Base-by-base conservation (phyloP, 2,329 filamentous ascomycete genomes). In the Fonsecaea multimorphosa region DNA sequence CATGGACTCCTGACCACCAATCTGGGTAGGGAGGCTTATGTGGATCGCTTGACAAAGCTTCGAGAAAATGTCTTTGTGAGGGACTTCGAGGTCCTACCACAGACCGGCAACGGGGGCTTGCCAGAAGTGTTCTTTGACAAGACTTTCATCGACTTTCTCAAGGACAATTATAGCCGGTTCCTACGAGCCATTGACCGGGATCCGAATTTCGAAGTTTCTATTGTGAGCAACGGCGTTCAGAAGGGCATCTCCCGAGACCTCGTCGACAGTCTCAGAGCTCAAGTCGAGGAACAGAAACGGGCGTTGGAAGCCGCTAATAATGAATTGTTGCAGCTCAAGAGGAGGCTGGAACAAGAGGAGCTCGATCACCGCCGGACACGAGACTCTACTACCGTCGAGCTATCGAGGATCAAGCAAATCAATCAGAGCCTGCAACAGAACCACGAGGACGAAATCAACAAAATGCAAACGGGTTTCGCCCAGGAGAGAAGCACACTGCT, bases 241-340 rank as follows among this genome's bases (percentile, higher is more conserved):
- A 93, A 94, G 73, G 94, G 94, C 3, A 91, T 99, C 40, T 97
- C 96, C n/a, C 87, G 94, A 46, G 92, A 98, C 73, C 82, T 98
- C 40, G 91, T 99, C 2, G 95, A 99, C 76, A 89, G 90, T 0
- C 81, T 99, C 34, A 88, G 92, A 57, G 84, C 84, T 3, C 90
- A 97, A 74, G 78, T 96, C 0, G 88, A 91, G 66, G 89, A 94
- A 66, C 92, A 89, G 68, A 88, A 87, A 24, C 81, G 86, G 68
- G 81, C 80, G 1, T 79, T 89, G 32, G 82, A 87, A 65, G 84
- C 84, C 51, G 75, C 86, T 32, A 85, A 88, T 72, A 80, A 82
- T 9, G 83, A 87, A 38, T 75, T 86, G 29, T 76, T 88, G 52
- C 80, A 79, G 22, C 72, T 86, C 8, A 82, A 85, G 64, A 82